These are phyloP conservation scores for Pezicula radicicola DNA, from an alignment of 2,329 filamentous ascomycete species.

Conservation along the genomic window DNA sequence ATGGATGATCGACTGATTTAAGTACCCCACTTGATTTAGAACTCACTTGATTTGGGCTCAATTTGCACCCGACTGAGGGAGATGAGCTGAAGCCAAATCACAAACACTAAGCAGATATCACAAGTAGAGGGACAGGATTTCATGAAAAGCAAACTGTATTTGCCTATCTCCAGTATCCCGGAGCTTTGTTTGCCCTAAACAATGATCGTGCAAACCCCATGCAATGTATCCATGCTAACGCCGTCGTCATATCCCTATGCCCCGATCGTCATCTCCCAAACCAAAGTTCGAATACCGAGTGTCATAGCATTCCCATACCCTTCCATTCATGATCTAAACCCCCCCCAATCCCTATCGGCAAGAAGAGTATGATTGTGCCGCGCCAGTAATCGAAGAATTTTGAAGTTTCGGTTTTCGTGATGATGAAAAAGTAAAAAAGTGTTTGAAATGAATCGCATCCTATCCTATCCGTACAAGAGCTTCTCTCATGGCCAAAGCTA, in stretches of 20 bases:
- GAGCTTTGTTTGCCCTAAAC: too few relatives aligned
- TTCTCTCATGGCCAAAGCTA: not conserved
- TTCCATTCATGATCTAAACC: slow-evolving; percentile 1
- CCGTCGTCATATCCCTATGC: slow-evolving; percentile 4
- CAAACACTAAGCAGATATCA: too few relatives aligned
- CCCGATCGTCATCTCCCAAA: not conserved
- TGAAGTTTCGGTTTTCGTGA: not conserved
- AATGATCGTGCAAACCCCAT: slow-evolving; percentile 11
- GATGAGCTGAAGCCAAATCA: too few relatives aligned
- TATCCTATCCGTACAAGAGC: not conserved
- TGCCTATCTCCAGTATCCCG: too few relatives aligned
- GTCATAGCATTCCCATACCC: slow-evolving; percentile 2
- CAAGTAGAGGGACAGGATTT: too few relatives aligned
- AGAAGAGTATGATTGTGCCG: not conserved
- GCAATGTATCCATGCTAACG: slow-evolving; percentile 9
- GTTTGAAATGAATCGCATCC: not conserved
- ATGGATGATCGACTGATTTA: too few relatives aligned
- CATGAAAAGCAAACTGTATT: too few relatives aligned
- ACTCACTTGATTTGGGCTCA: too few relatives aligned
- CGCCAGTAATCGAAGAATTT: not conserved
- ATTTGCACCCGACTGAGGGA: too few relatives aligned
- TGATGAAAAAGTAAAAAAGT: slow-evolving; percentile 1
- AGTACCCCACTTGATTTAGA: too few relatives aligned
- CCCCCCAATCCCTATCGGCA: not conserved
- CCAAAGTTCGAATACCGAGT: not conserved